Percentiles rank a stretch among this genome's conserved stretches.
Conservation (phyloP, 148 eudicot genomes). For the Limonium bicolor region DNA sequence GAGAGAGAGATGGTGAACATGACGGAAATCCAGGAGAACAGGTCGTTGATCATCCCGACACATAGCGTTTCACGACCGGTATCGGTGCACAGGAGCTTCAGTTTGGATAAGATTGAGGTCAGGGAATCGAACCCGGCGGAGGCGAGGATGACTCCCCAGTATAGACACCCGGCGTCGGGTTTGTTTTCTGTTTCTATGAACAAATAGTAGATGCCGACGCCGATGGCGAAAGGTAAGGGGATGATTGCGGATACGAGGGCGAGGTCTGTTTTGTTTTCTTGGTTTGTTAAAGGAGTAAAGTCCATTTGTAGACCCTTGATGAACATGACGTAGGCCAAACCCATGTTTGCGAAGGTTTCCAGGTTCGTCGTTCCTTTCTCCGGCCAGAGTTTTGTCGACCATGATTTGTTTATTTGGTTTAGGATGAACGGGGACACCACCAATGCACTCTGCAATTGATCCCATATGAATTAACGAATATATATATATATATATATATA, state of each 20-base stretch:
- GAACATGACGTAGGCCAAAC: constrained; percentile 2
- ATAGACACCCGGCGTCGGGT: constrained; percentile 2
- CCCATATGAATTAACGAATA: not conserved
- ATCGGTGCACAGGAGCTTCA: constrained; percentile 18
- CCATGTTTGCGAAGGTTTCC: not conserved
- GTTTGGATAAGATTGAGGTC: constrained; percentile 13
- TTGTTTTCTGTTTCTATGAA: not conserved
- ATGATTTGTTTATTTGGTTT: not conserved
- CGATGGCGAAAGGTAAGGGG: constrained; percentile 10
- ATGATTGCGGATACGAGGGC: constrained; percentile 5
- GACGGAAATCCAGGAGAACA: constrained; percentile 10
- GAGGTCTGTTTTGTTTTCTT: constrained; percentile 4
- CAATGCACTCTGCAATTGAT: constrained; percentile 16
- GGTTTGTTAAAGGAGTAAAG: not conserved
- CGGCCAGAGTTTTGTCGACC: not conserved
- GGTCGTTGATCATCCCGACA: constrained; percentile 8
- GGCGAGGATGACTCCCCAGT: constrained; percentile 19
- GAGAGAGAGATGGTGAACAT: constrained; percentile 10
- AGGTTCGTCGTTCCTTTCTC: not conserved
- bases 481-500: not conserved
- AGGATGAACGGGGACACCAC: constrained; percentile 15
- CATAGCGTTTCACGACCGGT: constrained; percentile 20
- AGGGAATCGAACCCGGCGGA: constrained; percentile 16
- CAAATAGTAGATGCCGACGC: constrained; percentile 4
- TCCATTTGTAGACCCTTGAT: constrained; percentile 5